Percentiles rank a stretch among this genome's conserved stretches.
Conservation (phyloP, 2,329 filamentous ascomycete genomes). For the Lecanicillium sp. region DNA sequence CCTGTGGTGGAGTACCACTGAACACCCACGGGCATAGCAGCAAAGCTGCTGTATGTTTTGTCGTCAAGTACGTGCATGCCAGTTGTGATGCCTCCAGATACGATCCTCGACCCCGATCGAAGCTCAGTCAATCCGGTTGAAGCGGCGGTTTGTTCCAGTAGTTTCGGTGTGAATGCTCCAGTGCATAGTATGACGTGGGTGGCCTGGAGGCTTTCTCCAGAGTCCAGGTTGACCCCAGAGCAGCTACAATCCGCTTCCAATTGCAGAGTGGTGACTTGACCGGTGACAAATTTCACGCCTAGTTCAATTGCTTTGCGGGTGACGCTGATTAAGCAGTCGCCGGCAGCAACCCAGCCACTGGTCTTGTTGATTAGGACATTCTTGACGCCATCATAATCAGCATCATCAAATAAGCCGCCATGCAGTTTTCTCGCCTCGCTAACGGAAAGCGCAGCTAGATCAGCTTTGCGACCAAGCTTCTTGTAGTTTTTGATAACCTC, state of each 20-base stretch:
- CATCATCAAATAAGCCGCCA: slow-evolving; percentile 49
- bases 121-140: slow-evolving; percentile 37
- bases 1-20: slow-evolving; percentile 30
- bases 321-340: slow-evolving; percentile 45
- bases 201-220: slow-evolving; percentile 36
- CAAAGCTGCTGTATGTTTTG: slow-evolving; percentile 33
- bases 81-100: slow-evolving; percentile 51
- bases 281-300: slow-evolving; percentile 51
- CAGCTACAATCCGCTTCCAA: slow-evolving; percentile 37
- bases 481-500: slow-evolving; percentile 46
- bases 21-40: slow-evolving; percentile 40
- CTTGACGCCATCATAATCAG: slow-evolving; percentile 50
- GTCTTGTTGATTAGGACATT: slow-evolving; percentile 53
- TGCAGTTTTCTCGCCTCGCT: slow-evolving; percentile 42
- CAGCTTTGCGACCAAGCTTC: slow-evolving; percentile 29
- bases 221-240: slow-evolving; percentile 37
- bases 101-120: slow-evolving; percentile 43
- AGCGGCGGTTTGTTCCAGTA: slow-evolving; percentile 44
- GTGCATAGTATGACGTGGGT: slow-evolving; percentile 45
- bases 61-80: slow-evolving; percentile 46
- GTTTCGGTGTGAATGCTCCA: slow-evolving; percentile 48
- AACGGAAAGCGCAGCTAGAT: slow-evolving; percentile 34
- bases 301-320: slow-evolving; percentile 42
- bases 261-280: slow-evolving; percentile 37
- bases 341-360: slow-evolving; percentile 57